A percentile compares a stretch with the other conserved stretches of the same genome.
These are phyloP conservation scores for Globisporangium orthogonon DNA, from an alignment of 352 stramenopile genomes.

Conservation along the genomic window DNA sequence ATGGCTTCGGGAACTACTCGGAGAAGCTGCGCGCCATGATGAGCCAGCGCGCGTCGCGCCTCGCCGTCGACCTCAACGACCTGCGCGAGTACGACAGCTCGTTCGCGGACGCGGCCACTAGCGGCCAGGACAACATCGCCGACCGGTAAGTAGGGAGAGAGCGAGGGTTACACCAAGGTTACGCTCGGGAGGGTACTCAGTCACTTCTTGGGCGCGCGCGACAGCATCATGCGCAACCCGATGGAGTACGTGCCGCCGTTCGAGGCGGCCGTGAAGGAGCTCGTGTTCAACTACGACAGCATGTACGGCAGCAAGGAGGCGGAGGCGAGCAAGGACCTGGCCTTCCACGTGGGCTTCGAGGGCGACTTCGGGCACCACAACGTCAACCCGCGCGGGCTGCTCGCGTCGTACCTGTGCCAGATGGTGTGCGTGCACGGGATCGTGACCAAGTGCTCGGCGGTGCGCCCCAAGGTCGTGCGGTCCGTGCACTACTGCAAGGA, in stretches of 20 bases:
- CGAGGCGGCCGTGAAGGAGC: constrained; percentile 75
- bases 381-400: constrained; percentile 91
- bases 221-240: constrained; percentile 60
- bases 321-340: constrained; percentile 59
- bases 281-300: constrained; percentile 79
- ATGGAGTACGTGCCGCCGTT: constrained; percentile 83
- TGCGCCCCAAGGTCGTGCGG: constrained; percentile 97
- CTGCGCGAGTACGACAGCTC: constrained; percentile 86
- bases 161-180: not conserved
- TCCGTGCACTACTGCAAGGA: constrained; percentile 98
- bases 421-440: constrained; percentile 99
- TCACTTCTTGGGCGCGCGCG: not conserved
- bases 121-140: constrained; percentile 69
- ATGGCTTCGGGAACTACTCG: constrained; percentile 66
- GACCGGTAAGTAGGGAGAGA: constrained; percentile 22
- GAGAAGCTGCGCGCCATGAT: constrained; percentile 83
- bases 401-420: constrained; percentile 87
- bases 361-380: constrained; percentile 92
- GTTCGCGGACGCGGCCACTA: constrained; percentile 57
- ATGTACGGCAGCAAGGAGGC: constrained; percentile 74
- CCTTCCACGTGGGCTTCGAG: constrained; percentile 88
- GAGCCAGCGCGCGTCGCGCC: constrained; percentile 57
- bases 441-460: constrained; percentile 96
- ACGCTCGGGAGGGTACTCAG: not conserved
- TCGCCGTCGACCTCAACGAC: constrained; percentile 89